Percentiles rank a stretch among this genome's conserved stretches.
Conservation (phyloP, 2,329 filamentous ascomycete genomes). For the Fusarium veterinarium region DNA sequence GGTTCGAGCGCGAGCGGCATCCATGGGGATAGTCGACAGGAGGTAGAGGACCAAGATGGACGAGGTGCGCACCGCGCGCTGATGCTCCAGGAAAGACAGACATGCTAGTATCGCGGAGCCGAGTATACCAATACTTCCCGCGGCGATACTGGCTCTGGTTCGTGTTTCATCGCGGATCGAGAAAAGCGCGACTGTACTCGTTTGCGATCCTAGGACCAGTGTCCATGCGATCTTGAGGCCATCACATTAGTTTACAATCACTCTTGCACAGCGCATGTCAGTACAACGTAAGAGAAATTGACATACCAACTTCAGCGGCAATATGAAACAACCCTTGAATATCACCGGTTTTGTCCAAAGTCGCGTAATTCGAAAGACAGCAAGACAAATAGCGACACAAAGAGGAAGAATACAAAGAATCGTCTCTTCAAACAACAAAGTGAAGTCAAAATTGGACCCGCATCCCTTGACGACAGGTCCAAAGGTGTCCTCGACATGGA, state of each 20-base stretch:
- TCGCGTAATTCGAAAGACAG: background rate
- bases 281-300: rapidly evolving
- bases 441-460: constrained; percentile 3
- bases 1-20: background rate
- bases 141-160: background rate
- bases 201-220: background rate
- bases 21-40: background rate
- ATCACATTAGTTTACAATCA: background rate
- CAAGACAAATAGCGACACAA: background rate
- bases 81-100: background rate
- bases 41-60: background rate
- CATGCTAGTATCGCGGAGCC: background rate
- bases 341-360: background rate
- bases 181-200: background rate
- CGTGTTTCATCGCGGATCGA: background rate
- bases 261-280: rapidly evolving
- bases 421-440: background rate
- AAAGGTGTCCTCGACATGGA: background rate
- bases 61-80: background rate
- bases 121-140: background rate
- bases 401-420: background rate
- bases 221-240: background rate
- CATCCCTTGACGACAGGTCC: background rate
- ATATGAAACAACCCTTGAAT: background rate
- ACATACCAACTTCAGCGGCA: background rate